Percentiles rank a stretch among this genome's conserved stretches.
Conservation (phyloP, 2,329 filamentous ascomycete genomes). For the Arthrobotrys entomopaga region DNA sequence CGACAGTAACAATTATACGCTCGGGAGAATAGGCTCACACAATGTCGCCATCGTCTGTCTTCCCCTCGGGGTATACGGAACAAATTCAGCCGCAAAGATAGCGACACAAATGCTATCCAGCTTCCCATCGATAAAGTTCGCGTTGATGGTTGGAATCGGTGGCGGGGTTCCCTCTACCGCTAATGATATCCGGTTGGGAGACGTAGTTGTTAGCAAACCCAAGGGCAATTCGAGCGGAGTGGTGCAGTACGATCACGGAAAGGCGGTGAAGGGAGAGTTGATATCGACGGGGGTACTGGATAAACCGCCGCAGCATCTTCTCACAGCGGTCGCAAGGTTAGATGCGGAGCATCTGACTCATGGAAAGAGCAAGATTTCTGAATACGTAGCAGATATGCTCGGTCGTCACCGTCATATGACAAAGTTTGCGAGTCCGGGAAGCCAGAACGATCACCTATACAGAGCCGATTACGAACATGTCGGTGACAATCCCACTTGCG, state of each 20-base stretch:
- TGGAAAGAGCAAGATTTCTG: constrained; percentile 12
- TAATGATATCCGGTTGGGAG: constrained; percentile 59
- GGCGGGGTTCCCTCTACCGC: constrained; percentile 56
- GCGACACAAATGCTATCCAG: constrained; percentile 52
- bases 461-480: constrained; percentile 31
- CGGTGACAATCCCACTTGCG: background rate
- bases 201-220: constrained; percentile 45
- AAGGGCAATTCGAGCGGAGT: constrained; percentile 21
- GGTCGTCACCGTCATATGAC: constrained; percentile 5
- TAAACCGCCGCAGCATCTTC: constrained; percentile 20
- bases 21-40: constrained; percentile 58
- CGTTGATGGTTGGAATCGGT: constrained; percentile 59
- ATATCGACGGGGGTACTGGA: constrained; percentile 15
- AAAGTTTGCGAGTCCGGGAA: constrained; percentile 19
- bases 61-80: constrained; percentile 55
- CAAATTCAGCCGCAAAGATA: constrained; percentile 53
- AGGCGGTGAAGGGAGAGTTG: constrained; percentile 24
- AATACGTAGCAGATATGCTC: constrained; percentile 21
- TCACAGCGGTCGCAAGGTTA: constrained; percentile 21
- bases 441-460: constrained; percentile 24
- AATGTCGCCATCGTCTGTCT: constrained; percentile 59
- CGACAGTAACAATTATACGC: constrained; percentile 58
- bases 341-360: constrained; percentile 24
- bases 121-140: constrained; percentile 54
- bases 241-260: constrained; percentile 47